These are phyloP conservation scores for Ottelia alismoides DNA, from an alignment of 106 monocot species.

Conservation along the genomic window DNA sequence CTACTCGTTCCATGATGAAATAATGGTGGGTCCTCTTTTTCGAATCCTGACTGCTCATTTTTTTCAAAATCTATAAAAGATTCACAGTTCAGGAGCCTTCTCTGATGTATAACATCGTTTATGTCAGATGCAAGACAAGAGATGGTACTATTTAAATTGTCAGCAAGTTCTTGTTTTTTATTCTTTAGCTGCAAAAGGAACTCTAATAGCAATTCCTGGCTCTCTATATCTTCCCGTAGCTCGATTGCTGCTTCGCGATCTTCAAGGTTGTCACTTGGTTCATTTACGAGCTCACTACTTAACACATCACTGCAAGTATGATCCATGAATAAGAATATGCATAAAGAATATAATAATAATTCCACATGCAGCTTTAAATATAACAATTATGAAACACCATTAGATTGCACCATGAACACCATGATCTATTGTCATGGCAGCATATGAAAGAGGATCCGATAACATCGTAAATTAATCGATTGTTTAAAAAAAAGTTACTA, in stretches of 20 bases:
- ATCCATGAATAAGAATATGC: too few relatives aligned
- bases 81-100: neutral
- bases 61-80: neutral
- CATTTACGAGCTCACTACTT: slow-evolving; percentile 67
- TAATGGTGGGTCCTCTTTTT: neutral
- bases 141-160: slow-evolving; percentile 21
- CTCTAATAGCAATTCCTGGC: slow-evolving; percentile 55
- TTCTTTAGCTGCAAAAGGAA: slow-evolving; percentile 42
- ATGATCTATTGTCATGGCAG: too few relatives aligned
- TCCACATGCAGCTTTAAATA: too few relatives aligned
- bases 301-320: slow-evolving; percentile 59
- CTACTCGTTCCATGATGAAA: neutral
- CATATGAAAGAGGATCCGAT: too few relatives aligned
- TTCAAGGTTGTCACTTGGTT: slow-evolving; percentile 36
- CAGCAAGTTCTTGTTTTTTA: slow-evolving; percentile 44
- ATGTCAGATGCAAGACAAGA: neutral
- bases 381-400: too few relatives aligned
- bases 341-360: too few relatives aligned
- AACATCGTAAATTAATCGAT: too few relatives aligned
- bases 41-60: neutral
- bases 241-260: slow-evolving; percentile 51
- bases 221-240: slow-evolving; percentile 54
- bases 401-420: too few relatives aligned
- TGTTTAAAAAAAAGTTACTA: too few relatives aligned
- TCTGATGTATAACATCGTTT: neutral